Base-by-base conservation (phyloP, 2,329 filamentous ascomycete species). In the Periconia macrospinosa region DNA sequence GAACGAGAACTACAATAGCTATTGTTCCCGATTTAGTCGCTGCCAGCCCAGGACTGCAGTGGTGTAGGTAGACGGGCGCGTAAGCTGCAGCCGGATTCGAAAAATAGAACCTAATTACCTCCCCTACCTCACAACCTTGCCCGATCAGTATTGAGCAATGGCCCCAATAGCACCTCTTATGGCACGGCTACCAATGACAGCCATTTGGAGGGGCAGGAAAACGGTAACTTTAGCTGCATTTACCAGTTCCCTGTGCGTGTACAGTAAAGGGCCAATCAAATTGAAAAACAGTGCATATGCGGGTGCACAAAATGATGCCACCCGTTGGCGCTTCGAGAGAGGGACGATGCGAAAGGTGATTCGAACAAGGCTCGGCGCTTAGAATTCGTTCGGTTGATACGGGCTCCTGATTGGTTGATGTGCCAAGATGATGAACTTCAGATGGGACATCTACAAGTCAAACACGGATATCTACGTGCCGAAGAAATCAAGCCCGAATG, bases 331-430 rank as follows among this genome's bases (percentile, higher is more conserved):
- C 68, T 67, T 69, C 55, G 58, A 58, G 45, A 41, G 44, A 46
- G 41, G 41, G 42, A 27, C 47, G 43, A 33, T 67, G 58, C 55
- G 59, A 53, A 55, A 57, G 52, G 42, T 65, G 62, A 61, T 67
- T 66, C 59, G 63, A 30, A 52, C 52, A 58, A 30, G 63, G 58
- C 55, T 67, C 55, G 65, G 68, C 68, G 67, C 66, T 66, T 71
- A 69, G 41, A 53, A 30, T 17, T 40, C 35, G 37, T 18, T 14
- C 10, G 20, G 41, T n/a, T 37, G 15, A 41, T 14, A 18, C 13
- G 27, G 17, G 18, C 10, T 5, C 17, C 18, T 50, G 47, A 56
- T 54, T 51, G 50, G 50, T 37, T 11, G 17, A 37, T n/a, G 27
- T 33, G 45, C 37, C 35, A 42, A 47, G 50, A 33, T 23, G 23